Evolutionary conservation across 495 filamentous ascomycete genomes (phyloP).

Genomic region (Podospora fimiseda): DNA sequence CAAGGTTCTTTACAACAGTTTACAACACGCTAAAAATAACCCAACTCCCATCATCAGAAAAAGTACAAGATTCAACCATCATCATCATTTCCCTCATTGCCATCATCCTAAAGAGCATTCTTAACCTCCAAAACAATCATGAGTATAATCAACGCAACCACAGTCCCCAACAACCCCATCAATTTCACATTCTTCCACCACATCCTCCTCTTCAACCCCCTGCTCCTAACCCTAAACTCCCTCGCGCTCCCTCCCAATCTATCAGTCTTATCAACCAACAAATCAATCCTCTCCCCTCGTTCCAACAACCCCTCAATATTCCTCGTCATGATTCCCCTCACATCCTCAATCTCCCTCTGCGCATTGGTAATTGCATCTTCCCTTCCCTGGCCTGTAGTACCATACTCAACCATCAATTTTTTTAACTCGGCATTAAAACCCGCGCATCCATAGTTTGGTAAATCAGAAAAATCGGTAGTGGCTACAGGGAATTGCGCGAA

Average conservation of each 20-base stretch:
- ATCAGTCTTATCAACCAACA: slow-evolving; percentile 97
- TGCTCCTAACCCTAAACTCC: slow-evolving; percentile 81
- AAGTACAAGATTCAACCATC: slow-evolving; percentile 7
- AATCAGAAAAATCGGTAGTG: slow-evolving; percentile 60
- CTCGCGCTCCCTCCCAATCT: slow-evolving; percentile 74
- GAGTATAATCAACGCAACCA: slow-evolving; percentile 71
- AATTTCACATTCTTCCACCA: slow-evolving; percentile 99
- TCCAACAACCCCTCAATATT: slow-evolving; percentile 97
- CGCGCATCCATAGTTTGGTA: slow-evolving; percentile 86
- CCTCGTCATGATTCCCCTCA: slow-evolving; percentile 93
- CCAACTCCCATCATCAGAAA: not conserved
- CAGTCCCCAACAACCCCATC: slow-evolving; percentile 78
- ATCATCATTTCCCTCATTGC: not conserved
- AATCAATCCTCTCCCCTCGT: slow-evolving; percentile 88
- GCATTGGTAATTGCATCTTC: slow-evolving; percentile 81
- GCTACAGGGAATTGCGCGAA: slow-evolving; percentile 62
- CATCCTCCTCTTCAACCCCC: slow-evolving; percentile 83
- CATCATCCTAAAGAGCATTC: slow-evolving; percentile 21
- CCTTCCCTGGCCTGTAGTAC: slow-evolving; percentile 63
- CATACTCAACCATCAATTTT: slow-evolving; percentile 74
- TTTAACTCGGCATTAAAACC: slow-evolving; percentile 77
- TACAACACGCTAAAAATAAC: slow-evolving; percentile 6
- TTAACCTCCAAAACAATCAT: slow-evolving; percentile 40
- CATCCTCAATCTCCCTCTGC: slow-evolving; percentile 84
- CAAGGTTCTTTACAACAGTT: too few relatives aligned